phyloP scores from a whole-genome alignment of 371 early-diverging fungal genomes.

The Lichtheimia corymbifera region DNA sequence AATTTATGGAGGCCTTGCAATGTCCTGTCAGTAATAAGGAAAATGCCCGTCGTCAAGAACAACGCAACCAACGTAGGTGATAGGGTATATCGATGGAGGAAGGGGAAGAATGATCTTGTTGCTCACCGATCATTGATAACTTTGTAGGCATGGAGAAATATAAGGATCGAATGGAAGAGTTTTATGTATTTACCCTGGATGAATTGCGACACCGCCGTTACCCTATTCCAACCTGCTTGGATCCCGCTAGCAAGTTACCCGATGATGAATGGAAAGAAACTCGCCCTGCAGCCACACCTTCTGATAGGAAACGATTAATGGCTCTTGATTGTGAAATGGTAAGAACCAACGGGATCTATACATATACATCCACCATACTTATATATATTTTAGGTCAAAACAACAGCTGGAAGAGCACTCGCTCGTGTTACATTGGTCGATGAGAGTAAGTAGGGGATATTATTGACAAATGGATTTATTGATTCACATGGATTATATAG shows the following conservation, averaged over 20 bases:
- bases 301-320: slow-evolving; percentile 41
- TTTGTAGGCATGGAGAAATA: slow-evolving; percentile 8
- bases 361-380: not conserved
- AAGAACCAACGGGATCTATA: not conserved
- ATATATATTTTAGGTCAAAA: slow-evolving; percentile 46
- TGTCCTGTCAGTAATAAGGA: slow-evolving; percentile 24
- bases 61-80: slow-evolving; percentile 11
- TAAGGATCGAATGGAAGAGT: slow-evolving; percentile 43
- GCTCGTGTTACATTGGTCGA: slow-evolving; percentile 73
- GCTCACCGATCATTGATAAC: no score
- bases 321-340: slow-evolving; percentile 90
- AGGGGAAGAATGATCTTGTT: no score
- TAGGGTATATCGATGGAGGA: no score
- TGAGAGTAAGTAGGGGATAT: slow-evolving; percentile 29
- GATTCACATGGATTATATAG: slow-evolving; percentile 8
- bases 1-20: slow-evolving; percentile 37
- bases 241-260: slow-evolving; percentile 23
- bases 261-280: slow-evolving; percentile 60
- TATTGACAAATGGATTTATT: not conserved
- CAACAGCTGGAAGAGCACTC: slow-evolving; percentile 66
- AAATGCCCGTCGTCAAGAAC: slow-evolving; percentile 19
- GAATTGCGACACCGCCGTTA: slow-evolving; percentile 49
- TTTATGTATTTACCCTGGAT: slow-evolving; percentile 49
- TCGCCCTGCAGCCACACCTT: slow-evolving; percentile 24
- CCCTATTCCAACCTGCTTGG: slow-evolving; percentile 57